A percentile compares a stretch with the other conserved stretches of the same genome.
phyloP scores from a whole-genome alignment of 139 green algal species.

The Auxenochlorella pyrenoidosa region DNA sequence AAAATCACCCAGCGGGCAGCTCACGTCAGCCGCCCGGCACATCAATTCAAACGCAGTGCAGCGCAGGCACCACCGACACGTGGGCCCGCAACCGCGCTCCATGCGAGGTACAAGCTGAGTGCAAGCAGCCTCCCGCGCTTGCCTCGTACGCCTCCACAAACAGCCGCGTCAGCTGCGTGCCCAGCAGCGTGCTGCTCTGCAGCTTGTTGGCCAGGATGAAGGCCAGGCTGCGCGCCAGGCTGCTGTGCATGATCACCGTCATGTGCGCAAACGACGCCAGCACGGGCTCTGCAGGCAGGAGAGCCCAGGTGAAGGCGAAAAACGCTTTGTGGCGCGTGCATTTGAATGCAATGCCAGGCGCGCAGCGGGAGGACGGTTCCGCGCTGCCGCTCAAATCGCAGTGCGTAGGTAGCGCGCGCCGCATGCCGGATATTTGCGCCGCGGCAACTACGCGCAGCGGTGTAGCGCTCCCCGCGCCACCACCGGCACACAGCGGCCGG shows the following conservation, averaged over 20 bases:
- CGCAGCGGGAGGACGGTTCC: too few relatives aligned
- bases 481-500: too few relatives aligned
- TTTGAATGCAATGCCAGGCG: too few relatives aligned
- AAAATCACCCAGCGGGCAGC: too few relatives aligned
- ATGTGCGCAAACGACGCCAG: conserved; percentile 94
- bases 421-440: not conserved
- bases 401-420: not conserved
- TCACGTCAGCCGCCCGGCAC: not conserved
- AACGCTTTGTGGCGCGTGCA: too few relatives aligned
- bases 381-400: not conserved
- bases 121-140: not conserved
- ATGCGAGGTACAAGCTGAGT: not conserved
- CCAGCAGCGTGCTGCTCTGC: conserved; percentile 85
- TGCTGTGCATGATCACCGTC: conserved; percentile 91
- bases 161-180: conserved; percentile 92
- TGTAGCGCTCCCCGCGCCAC: not conserved
- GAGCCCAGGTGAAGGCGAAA: not conserved
- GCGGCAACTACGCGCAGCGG: not conserved
- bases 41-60: not conserved
- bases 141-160: conserved; percentile 80
- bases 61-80: too few relatives aligned
- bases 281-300: conserved; percentile 76
- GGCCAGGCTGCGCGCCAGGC: conserved; percentile 83
- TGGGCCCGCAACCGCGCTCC: not conserved
- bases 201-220: conserved; percentile 98